Evolutionary conservation across 2,329 filamentous ascomycete genomes (phyloP), one percentile per base, ranked within the genome.

Genomic region (Xylaria sp.): DNA sequence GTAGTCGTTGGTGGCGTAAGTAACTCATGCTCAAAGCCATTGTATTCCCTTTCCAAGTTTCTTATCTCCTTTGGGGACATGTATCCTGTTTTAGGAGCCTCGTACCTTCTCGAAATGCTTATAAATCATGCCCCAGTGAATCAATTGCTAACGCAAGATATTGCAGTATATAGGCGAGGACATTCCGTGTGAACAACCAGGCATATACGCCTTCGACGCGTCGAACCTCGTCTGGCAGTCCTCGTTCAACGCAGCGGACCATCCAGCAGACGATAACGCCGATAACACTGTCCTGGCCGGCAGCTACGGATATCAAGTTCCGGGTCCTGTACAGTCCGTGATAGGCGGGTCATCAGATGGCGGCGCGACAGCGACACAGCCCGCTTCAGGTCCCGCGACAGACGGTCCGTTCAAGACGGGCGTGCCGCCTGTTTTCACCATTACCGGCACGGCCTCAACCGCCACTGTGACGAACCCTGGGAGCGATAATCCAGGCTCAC

Each of bases 171-270:
- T 90, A 8, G 89, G 89, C 2, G 80, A 83, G 32, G 82, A 88
- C 12, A 82, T 89, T 9, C 84, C 82, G 3, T 93, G 91, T 77
- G 91, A 94, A 73, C 86, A 81, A 18, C 89, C 90, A 0, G 90
- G 91, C 1, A 85, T 94, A 69, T 93, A 93, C 76, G 88, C 92
- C 55, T 94, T 93, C 80, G 90, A 94, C 78, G 86, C 90, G 39
- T 89, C 88, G 12, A 86, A 83, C 9, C 83, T 93, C 1, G 77
- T 85, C 70, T 93, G 91, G 91, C 83, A 84, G 25, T 85, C 85
- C 63, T 83, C 84, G 23, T 94, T 92, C 81, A 87, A 82, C 4
- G 86, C 90, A 0, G 82, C 88, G 0, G 84, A 83, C 37, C 83
- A 85, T 66, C 80, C 84, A 0, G 77, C 83, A 25, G 83, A 87